Evolutionary conservation across 495 filamentous ascomycete species (phyloP), one percentile per base, ranked within the genome.

Genomic region (Clavariopsis aquatica): DNA sequence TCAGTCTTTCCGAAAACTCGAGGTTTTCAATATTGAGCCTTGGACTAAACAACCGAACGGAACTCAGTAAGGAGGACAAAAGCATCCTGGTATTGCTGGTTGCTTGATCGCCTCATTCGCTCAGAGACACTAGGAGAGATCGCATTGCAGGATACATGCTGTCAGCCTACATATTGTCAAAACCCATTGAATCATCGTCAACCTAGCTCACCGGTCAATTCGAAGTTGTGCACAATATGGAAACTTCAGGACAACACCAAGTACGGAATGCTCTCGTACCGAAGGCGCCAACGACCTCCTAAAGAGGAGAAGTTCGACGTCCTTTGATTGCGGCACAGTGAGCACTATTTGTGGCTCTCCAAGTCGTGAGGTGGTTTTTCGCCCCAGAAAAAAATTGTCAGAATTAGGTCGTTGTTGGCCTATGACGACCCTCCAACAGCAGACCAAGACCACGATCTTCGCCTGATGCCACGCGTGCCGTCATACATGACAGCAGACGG

Each of bases 141-240:
- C 13, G 15, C 38, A 43, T n/a, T 5, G 31, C 31, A 34, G 38
- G n/a, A 17, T n/a, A 43, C 38, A 10, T n/a, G 38, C 38, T 43
- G 38, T 43, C 38, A 43, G 38, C 38, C 38, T 43, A 43, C 38
- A 43, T 43, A 43, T 43, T 17, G 38, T 43, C 38, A n/a, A 43
- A 43, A 3, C 12, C 38, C 38, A 43, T 17, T 17, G 3, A n/a
- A 8, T n/a, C 38, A 43, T 43, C 38, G n/a, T 43, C n/a, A n/a
- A n/a, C 13, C n/a, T 17, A 43, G 12, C 38, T 43, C 38, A 43
- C 38, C 38, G 38, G 38, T 43, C 15, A n/a, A n/a, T n/a, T n/a
- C n/a, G n/a, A n/a, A n/a, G n/a, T n/a, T 43, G 15, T n/a, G 38
- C 3, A n/a, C 38, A 43, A 17, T 43, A 8, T 43, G 6, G 38